These are phyloP conservation scores for Polyporus arcularius DNA, from an alignment of 768 basidiomycete species.

Conservation along the genomic window DNA sequence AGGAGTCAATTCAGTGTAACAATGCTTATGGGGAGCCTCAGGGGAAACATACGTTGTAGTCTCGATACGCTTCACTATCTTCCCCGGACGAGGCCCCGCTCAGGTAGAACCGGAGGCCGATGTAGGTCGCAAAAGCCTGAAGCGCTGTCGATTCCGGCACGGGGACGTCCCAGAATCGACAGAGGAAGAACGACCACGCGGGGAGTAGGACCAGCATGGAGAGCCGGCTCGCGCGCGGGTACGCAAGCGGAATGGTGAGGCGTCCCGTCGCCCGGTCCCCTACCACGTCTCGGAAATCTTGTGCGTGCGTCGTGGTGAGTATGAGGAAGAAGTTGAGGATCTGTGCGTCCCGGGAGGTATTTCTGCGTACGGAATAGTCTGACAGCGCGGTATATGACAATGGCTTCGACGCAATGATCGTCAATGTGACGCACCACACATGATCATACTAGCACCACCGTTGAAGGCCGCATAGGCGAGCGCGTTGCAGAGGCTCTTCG, in stretches of 20 bases:
- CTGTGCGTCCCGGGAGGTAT: neutral
- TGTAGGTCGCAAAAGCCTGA: neutral
- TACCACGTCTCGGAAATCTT: constrained; percentile 16
- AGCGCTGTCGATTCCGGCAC: neutral
- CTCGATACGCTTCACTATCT: neutral
- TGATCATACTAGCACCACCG: neutral
- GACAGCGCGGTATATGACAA: too few relatives aligned
- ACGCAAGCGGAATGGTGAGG: constrained; percentile 7
- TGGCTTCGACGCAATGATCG: too few relatives aligned
- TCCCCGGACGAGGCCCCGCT: neutral
- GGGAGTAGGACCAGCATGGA: neutral
- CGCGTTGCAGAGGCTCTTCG: constrained; percentile 11
- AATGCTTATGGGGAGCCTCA: too few relatives aligned
- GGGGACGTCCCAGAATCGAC: neutral
- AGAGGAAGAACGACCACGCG: neutral
- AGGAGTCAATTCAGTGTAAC: too few relatives aligned
- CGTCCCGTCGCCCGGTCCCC: constrained; percentile 14
- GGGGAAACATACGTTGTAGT: neutral
- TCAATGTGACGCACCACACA: constrained; percentile 3
- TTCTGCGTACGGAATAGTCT: too few relatives aligned
- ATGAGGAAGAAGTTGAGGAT: constrained; percentile 18
- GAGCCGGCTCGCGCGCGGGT: neutral
- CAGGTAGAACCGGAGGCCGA: neutral
- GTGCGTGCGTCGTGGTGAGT: constrained; percentile 29
- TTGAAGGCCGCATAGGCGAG: constrained; percentile 4